Conservation (phyloP, 2,329 filamentous ascomycete species). For the Phialophora expanda region DNA sequence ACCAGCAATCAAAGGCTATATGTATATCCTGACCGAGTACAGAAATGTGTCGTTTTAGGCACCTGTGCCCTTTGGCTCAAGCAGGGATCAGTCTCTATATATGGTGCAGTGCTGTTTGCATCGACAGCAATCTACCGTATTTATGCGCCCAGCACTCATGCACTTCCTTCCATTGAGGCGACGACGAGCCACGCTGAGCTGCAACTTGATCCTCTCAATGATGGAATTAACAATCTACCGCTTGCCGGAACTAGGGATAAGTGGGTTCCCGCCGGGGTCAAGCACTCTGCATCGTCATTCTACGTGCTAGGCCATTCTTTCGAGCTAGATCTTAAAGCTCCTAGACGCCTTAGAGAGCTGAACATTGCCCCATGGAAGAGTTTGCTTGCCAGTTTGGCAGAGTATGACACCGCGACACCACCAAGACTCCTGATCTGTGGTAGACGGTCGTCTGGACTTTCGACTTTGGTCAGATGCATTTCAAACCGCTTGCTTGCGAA, state of each 20-base stretch:
- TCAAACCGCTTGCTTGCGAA: slow-evolving; percentile 59
- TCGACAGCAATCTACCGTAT: slow-evolving; percentile 53
- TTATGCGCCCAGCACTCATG: slow-evolving; percentile 62
- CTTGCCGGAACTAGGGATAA: slow-evolving; percentile 20
- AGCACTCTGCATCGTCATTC: slow-evolving; percentile 21
- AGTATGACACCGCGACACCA: neutral
- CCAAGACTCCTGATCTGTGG: slow-evolving; percentile 58
- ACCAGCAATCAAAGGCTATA: neutral
- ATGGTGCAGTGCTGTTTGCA: slow-evolving; percentile 63
- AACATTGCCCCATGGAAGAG: slow-evolving; percentile 24
- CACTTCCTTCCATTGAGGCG: slow-evolving; percentile 58
- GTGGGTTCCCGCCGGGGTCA: slow-evolving; percentile 23
- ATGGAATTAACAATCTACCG: slow-evolving; percentile 27
- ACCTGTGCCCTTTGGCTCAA: slow-evolving; percentile 64
- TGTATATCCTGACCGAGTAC: slow-evolving; percentile 11
- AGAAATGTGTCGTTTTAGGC: slow-evolving; percentile 56
- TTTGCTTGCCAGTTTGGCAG: slow-evolving; percentile 8
- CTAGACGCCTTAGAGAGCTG: slow-evolving; percentile 25
- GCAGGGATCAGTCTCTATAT: slow-evolving; percentile 60
- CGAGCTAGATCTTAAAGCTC: slow-evolving; percentile 25
- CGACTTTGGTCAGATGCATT: slow-evolving; percentile 62
- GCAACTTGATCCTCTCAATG: slow-evolving; percentile 26
- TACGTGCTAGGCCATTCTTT: slow-evolving; percentile 34
- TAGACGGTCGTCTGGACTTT: slow-evolving; percentile 63
- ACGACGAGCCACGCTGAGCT: slow-evolving; percentile 31